Conservation (phyloP, 768 basidiomycete species). For the Phlebiopsis gigantea region DNA sequence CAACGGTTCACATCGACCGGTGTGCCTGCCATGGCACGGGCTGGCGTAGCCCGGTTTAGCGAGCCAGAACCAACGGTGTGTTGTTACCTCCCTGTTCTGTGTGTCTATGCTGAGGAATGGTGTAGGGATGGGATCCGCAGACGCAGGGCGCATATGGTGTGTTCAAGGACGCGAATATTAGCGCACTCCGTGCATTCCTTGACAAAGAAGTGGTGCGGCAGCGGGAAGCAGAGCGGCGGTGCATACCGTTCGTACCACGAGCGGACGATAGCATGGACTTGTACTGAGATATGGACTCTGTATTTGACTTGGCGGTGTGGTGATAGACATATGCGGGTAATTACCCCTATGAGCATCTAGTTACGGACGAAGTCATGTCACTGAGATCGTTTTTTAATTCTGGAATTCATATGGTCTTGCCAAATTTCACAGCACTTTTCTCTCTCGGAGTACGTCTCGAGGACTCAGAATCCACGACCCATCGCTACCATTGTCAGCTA, state of each 20-base stretch:
- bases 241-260: constrained; percentile 53
- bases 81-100: constrained; percentile 9
- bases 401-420: too few relatives aligned
- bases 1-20: constrained; percentile 78
- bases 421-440: too few relatives aligned
- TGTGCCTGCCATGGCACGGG: constrained; percentile 64
- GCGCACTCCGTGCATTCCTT: constrained; percentile 58
- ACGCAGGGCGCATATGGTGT: constrained; percentile 61
- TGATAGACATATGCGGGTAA: too few relatives aligned
- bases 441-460: too few relatives aligned
- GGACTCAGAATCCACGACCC: too few relatives aligned
- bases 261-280: constrained; percentile 62
- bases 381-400: too few relatives aligned
- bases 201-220: constrained; percentile 62
- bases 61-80: constrained; percentile 61
- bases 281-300: too few relatives aligned
- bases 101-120: constrained; percentile 5
- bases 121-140: constrained; percentile 5
- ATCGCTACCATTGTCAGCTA: too few relatives aligned
- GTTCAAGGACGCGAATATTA: constrained; percentile 67
- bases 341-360: too few relatives aligned
- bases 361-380: too few relatives aligned
- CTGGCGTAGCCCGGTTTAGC: constrained; percentile 73
- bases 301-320: too few relatives aligned
- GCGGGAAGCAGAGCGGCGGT: constrained; percentile 51